These are phyloP conservation scores for Pseudonitzschia multiseries DNA, from an alignment of 108 stramenopile genomes.

Conservation along the genomic window DNA sequence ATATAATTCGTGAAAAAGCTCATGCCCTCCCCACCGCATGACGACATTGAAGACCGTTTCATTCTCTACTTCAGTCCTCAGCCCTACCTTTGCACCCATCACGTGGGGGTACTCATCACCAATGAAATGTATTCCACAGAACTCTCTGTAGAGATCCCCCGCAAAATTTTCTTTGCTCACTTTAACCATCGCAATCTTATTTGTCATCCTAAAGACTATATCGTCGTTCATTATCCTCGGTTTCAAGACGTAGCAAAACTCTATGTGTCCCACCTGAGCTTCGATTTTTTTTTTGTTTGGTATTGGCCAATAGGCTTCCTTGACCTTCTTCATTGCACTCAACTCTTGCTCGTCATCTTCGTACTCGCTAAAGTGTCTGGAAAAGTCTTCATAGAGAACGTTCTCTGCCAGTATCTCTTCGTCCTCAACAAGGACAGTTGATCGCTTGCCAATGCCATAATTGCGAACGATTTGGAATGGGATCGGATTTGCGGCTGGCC, in stretches of 20 bases:
- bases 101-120: slow-evolving; percentile 53
- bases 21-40: slow-evolving; percentile 59
- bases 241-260: slow-evolving; percentile 50
- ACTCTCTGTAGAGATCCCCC: slow-evolving; percentile 93
- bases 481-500: slow-evolving; percentile 45
- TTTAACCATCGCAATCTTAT: slow-evolving; percentile 47
- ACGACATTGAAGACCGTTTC: slow-evolving; percentile 59
- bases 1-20: slow-evolving; percentile 56
- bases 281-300: slow-evolving; percentile 37
- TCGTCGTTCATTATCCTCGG: not conserved
- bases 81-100: too few relatives aligned
- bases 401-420: slow-evolving; percentile 27
- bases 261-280: slow-evolving; percentile 51
- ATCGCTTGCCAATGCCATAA: too few relatives aligned
- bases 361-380: slow-evolving; percentile 22
- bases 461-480: too few relatives aligned
- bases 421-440: not conserved
- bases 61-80: slow-evolving; percentile 47
- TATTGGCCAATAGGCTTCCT: slow-evolving; percentile 46
- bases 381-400: slow-evolving; percentile 54
- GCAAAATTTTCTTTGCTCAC: slow-evolving; percentile 55
- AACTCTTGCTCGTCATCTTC: slow-evolving; percentile 30
- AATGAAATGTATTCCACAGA: slow-evolving; percentile 89
- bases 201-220: slow-evolving; percentile 45
- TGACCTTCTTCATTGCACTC: slow-evolving; percentile 26